Evolutionary conservation across 169 alveolate genomes (phyloP), one percentile per base, ranked within the genome.

Genomic region (Eimeria sp.): DNA sequence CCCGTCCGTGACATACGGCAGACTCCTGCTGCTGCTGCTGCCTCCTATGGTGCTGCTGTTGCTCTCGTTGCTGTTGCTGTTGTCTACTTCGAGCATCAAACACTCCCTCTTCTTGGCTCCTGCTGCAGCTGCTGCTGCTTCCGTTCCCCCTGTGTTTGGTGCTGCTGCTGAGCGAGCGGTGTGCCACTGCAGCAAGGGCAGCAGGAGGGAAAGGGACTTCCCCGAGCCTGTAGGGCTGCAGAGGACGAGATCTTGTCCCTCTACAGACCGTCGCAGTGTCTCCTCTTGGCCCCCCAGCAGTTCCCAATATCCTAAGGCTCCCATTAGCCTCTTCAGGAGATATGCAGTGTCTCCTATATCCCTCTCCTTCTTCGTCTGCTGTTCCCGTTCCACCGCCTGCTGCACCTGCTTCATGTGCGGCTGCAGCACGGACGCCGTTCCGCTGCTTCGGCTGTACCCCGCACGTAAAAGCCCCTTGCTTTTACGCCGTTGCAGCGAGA

Each of bases 151-250:
- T 34, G 40, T 34, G 40, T 40, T 34, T 49, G 91, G 51, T 11
- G 91, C 92, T 58, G 92, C 92, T 84, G 92, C 92, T 57, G 75
- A 58, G 76, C 92, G 92, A 22, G 92, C 76, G 61, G 92, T 58
- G 76, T 84, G 92, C 92, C 92, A 84, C 76, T 58, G 92, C 78
- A 84, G 92, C 92, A 84, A 18, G 30, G 92, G 92, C 58, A 84
- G 92, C 92, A 84, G 61, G 76, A 84, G 92, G 20, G 92, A 27
- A 27, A 84, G 57, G 30, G 92, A 45, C 63, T 84, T 84, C 25
- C 92, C 92, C 4, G 92, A 84, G 54, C 92, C 92, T 40, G 92
- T 84, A 76, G 92, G 92, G 57, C 51, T 34, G 43, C 40, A 57
- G 57, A 84, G 76, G 58, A 58, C 92, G 54, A 84, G 75, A 34